These are phyloP conservation scores for Quercus mongolica DNA, from an alignment of 306 rosid genomes.

Conservation along the genomic window DNA sequence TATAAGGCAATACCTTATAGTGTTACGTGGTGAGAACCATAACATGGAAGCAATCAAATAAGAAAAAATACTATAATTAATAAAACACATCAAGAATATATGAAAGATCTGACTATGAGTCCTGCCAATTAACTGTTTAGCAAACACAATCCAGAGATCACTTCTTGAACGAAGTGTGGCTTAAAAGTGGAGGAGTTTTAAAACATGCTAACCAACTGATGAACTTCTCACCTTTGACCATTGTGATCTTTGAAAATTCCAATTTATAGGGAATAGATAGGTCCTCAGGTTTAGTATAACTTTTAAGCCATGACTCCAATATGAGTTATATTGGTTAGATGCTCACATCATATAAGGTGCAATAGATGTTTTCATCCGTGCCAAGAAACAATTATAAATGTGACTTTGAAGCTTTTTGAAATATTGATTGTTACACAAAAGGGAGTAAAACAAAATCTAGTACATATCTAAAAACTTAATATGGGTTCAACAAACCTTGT, in stretches of 20 bases:
- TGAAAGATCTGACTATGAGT: background rate
- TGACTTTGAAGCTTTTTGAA: conserved; percentile 3
- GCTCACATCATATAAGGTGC: background rate
- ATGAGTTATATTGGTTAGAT: background rate
- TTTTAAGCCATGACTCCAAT: background rate
- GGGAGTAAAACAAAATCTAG: background rate
- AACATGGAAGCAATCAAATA: conserved; percentile 6
- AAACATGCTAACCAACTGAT: background rate
- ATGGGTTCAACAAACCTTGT: conserved; percentile 52
- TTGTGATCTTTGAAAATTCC: background rate
- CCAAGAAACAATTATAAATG: background rate
- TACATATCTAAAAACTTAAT: background rate
- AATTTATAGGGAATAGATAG: background rate
- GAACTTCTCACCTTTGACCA: background rate
- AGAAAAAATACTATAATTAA: background rate
- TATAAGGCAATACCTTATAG: background rate
- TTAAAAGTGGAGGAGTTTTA: background rate
- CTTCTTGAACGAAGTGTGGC: background rate
- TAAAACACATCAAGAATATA: background rate
- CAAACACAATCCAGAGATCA: background rate
- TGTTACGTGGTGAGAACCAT: background rate
- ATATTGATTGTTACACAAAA: conserved; percentile 1
- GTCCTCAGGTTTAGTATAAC: background rate
- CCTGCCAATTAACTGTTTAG: conserved; percentile 1
- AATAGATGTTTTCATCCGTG: conserved; percentile 14